A percentile compares a stretch with the other conserved stretches of the same genome.
Evolutionary conservation across 139 green algal species (phyloP).

Genomic region (Chlorella sp.): DNA sequence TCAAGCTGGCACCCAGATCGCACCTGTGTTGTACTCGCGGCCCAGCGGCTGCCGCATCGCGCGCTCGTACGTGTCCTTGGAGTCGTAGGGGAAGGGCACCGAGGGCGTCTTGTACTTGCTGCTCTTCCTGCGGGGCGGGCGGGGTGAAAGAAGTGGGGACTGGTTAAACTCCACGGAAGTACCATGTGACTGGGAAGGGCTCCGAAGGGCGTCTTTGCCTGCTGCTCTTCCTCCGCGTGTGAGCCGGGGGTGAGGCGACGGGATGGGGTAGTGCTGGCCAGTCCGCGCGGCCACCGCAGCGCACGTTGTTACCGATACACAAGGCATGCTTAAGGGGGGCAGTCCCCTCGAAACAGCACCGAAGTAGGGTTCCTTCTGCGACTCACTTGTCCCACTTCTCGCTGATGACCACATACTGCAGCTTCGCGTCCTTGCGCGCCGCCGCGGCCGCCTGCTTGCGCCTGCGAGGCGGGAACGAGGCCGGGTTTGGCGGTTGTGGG

Average conservation of each 20-base stretch:
- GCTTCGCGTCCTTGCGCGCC: constrained; percentile 76
- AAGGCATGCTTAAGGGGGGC: no score
- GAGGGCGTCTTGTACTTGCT: constrained; percentile 67
- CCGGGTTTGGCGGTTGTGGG: background rate
- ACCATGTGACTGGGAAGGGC: no score
- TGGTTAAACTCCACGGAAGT: no score
- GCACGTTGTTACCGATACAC: no score
- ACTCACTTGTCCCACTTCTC: constrained; percentile 94
- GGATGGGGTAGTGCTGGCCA: no score
- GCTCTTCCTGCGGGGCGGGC: constrained; percentile 16
- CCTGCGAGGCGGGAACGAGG: constrained; percentile 24
- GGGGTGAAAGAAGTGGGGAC: background rate
- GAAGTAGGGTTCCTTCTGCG: no score
- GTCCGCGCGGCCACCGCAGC: no score
- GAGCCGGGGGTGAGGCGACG: no score
- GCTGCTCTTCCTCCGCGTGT: no score
- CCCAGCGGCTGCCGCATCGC: constrained; percentile 86
- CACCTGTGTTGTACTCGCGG: constrained; percentile 90
- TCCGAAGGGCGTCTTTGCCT: no score
- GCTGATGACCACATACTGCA: constrained; percentile 85
- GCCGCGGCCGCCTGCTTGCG: constrained; percentile 59
- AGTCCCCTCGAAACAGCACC: no score
- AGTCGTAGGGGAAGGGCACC: constrained; percentile 84
- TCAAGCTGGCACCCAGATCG: background rate
- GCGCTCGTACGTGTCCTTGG: constrained; percentile 69